These are phyloP conservation scores for Calamus simplicifolius DNA, from an alignment of 176 grass and related monocot species.

Conservation along the genomic window DNA sequence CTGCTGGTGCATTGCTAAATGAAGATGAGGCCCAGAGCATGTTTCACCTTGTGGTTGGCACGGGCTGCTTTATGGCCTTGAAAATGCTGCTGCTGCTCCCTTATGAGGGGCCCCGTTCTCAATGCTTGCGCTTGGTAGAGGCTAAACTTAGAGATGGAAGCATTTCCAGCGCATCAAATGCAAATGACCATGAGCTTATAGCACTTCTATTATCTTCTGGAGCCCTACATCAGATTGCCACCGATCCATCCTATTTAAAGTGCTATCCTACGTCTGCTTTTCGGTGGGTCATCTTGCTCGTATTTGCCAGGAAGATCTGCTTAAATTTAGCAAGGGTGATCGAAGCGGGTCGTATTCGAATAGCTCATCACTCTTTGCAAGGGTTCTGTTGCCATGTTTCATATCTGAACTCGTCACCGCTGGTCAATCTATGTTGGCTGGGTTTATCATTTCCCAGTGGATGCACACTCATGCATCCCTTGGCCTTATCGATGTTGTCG, in stretches of 20 bases:
- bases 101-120: constrained; percentile 42
- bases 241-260: constrained; percentile 24
- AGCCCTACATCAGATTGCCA: constrained; percentile 28
- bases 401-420: constrained; percentile 59
- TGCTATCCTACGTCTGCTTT: constrained; percentile 66
- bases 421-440: constrained; percentile 61
- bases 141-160: constrained; percentile 50
- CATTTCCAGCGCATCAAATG: constrained; percentile 38
- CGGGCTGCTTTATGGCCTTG: constrained; percentile 52
- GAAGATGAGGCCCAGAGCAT: constrained; percentile 48
- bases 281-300: constrained; percentile 50
- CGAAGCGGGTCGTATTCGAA: constrained; percentile 12
- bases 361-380: constrained; percentile 31
- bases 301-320: constrained; percentile 43
- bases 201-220: constrained; percentile 57
- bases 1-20: constrained; percentile 41
- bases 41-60: constrained; percentile 35
- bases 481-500: constrained; percentile 60
- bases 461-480: constrained; percentile 74
- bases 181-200: constrained; percentile 47
- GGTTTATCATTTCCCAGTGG: constrained; percentile 70
- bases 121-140: constrained; percentile 59
- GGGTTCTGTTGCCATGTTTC: constrained; percentile 62
- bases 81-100: constrained; percentile 64
- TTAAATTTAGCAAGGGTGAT: constrained; percentile 16